Base-by-base conservation (phyloP, 345 rosid genomes). In the Trapa bicornis region DNA sequence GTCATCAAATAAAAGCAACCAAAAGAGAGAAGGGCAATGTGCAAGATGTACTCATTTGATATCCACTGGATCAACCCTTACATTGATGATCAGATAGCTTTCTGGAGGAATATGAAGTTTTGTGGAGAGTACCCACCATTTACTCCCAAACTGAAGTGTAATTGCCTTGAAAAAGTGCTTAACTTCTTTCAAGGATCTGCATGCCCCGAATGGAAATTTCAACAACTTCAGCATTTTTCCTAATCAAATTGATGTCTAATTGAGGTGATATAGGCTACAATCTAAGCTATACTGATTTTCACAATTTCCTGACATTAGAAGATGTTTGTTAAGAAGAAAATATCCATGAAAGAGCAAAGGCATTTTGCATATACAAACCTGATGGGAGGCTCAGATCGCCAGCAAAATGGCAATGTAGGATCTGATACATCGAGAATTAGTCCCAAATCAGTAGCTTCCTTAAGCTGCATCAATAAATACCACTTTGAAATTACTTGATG, bases 71-170 rank as follows among this genome's bases (percentile, higher is more conserved):
- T 41, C 43, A 41, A 35, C 14, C 57, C 85, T 83, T 82, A 93
- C 98, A 70, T 83, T 93, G 65, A 88, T 64, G 75, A 88, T 74
- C 80, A 90, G 74, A 82, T 93, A 88, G 65, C 90, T 90, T 73
- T 93, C 89, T 1, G 96, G 96, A 64, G 86, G 86, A 73, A 93
- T 81, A 48, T 45, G 73, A 69, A 86, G 79, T 78, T 80, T 90
- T 61, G 73, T 80, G 62, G 90, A 83, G 65, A 82, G 78, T 36
- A 93, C 80, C 92, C 87, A 80, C 98, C 98, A 93, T 78, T 87
- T 88, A 82, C 88, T 88, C 72, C 87, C 90, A 52, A 88, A 80
- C 61, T 90, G 93, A 70, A 93, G 80, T 61, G 92, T 88, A 78
- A 93, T 72, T 43, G 96, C 82, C 79, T 89, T 90, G 75, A 90